Percentiles rank a stretch among this genome's conserved stretches.
These are phyloP conservation scores for Aureobasidium sp. DNA, from an alignment of 2,329 filamentous ascomycete species.

Conservation along the genomic window DNA sequence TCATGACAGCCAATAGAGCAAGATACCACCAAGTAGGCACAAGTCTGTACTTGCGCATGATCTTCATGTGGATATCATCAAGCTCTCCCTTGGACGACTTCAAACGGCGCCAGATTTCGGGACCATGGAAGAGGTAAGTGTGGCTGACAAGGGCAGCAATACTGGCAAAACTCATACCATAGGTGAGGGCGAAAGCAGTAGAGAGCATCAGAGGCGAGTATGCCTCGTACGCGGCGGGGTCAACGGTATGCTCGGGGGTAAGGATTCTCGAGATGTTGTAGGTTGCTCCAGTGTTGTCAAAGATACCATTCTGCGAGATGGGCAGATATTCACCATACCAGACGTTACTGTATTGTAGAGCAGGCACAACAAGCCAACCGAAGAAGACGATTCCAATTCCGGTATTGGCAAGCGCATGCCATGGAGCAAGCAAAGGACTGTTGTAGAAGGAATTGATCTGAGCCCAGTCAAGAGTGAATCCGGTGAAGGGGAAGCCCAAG, in stretches of 20 bases:
- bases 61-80: conserved; percentile 75
- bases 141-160: conserved; percentile 72
- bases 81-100: conserved; percentile 35
- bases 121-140: conserved; percentile 76
- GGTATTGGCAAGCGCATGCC: conserved; percentile 26
- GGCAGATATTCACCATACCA: conserved; percentile 80
- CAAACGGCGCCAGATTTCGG: conserved; percentile 73
- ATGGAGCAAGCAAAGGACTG: conserved; percentile 43
- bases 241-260: conserved; percentile 69
- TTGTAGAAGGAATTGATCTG: conserved; percentile 73
- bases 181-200: conserved; percentile 79
- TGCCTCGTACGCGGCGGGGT: conserved; percentile 61
- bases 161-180: conserved; percentile 76
- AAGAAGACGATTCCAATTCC: conserved; percentile 18
- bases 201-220: conserved; percentile 81
- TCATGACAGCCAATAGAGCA: conserved; percentile 14
- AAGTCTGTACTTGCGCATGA: conserved; percentile 76
- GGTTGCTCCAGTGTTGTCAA: conserved; percentile 60
- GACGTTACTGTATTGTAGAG: conserved; percentile 55
- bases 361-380: conserved; percentile 18
- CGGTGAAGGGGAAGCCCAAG: conserved; percentile 18
- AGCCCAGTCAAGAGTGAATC: conserved; percentile 79
- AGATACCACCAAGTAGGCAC: conserved; percentile 72
- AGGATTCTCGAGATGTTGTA: conserved; percentile 77
- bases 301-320: conserved; percentile 72